Conservation (phyloP, 2,329 filamentous ascomycete species). For the Parastagonospora avenae region DNA sequence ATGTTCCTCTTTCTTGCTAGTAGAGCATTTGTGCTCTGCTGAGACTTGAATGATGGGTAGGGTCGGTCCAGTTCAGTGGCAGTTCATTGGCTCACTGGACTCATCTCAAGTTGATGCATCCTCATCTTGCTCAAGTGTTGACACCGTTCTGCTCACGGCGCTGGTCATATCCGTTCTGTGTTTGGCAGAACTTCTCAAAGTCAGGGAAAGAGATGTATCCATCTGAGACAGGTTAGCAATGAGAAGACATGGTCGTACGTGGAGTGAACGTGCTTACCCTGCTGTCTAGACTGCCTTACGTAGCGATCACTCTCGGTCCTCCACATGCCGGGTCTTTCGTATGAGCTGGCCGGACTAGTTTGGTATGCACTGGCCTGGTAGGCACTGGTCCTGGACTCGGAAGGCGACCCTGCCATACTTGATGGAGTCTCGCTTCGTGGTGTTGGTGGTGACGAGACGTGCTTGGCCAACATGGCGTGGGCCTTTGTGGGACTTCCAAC, state of each 20-base stretch:
- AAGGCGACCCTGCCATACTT: conserved; percentile 36
- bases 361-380: conserved; percentile 26
- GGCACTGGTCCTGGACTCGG: conserved; percentile 20
- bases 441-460: conserved; percentile 49
- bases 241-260: conserved; percentile 17
- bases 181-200: conserved; percentile 67
- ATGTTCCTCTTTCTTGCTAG: too few relatives aligned
- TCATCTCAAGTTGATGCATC: not conserved
- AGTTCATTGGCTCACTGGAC: not conserved
- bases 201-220: conserved; percentile 76
- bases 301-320: conserved; percentile 47
- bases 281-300: conserved; percentile 43
- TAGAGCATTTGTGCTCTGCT: too few relatives aligned
- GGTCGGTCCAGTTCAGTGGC: not conserved
- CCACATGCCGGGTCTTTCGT: conserved; percentile 40
- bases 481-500: conserved; percentile 50
- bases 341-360: conserved; percentile 30
- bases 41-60: not conserved
- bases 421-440: conserved; percentile 44
- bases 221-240: conserved; percentile 40
- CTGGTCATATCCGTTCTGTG: conserved; percentile 38
- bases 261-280: conserved; percentile 36
- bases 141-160: conserved; percentile 36
- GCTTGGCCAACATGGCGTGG: conserved; percentile 50
- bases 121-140: conserved; percentile 36